Evolutionary conservation across 2,329 filamentous ascomycete genomes (phyloP), one percentile per base, ranked within the genome.

Genomic region (Fusarium sp.): DNA sequence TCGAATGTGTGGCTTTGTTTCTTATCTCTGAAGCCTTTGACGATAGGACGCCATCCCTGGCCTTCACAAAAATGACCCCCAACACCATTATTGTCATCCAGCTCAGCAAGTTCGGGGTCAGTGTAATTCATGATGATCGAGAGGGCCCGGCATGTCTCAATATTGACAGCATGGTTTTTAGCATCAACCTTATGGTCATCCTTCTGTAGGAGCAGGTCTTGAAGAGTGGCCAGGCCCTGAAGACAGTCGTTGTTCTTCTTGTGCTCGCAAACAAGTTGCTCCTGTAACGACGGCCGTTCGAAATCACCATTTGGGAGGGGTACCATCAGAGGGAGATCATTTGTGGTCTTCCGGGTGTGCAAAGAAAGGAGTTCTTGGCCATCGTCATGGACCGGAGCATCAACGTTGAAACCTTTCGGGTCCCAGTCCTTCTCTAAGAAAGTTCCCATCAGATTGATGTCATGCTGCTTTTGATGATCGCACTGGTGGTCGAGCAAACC

Each of bases 231-330:
- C 1, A 83, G 75, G 0, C 67, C 65, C 28, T 78, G 77, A 4
- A 83, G 30, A 0, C 78, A 81, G 39, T 83, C 81, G 0, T 38
- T n/a, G 16, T 76, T 68, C 0, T 60, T 7, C 54, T 82, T 83
- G 12, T 70, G 59, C 56, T 81, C 70, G 9, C 80, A 64, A 2
- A 81, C 60, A 5, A 79, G 15, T 7, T 66, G 45, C 5, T 55
- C 42, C 10, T 30, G 24, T 35, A 51, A 72, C 1, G n/a, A 36
- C 1, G 66, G 72, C 24, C 54, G 42, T 26, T 70, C 53, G 5
- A 75, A 11, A 1, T 57, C 14, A 5, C 78, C 78, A 9, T 72
- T 35, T 12, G 58, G 38, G n/a, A 66, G 42, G 18, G 77, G 7
- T 9, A 47, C 38, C 13, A 71, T 13, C 3, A 18, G 11, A 5